phyloP scores from a whole-genome alignment of 306 rosid genomes.

The Luffa aegyptiaca region DNA sequence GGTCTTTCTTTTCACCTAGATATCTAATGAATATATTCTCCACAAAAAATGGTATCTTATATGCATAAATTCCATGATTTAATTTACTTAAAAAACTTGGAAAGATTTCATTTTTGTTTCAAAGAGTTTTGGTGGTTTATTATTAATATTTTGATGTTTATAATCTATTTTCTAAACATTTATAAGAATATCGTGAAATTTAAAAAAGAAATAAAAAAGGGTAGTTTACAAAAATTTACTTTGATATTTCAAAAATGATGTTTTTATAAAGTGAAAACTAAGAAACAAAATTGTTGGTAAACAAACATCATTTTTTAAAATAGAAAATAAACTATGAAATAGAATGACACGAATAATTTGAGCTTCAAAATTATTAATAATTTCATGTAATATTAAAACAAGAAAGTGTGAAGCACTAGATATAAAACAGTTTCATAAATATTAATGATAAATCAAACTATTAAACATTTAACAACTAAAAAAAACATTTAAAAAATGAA shows the following conservation, averaged over 20 bases:
- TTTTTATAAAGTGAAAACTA: neutral
- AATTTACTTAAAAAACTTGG: neutral
- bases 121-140: neutral
- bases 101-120: neutral
- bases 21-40: neutral
- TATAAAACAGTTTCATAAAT: neutral
- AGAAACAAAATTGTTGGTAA: neutral
- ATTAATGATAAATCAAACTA: neutral
- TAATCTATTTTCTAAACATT: neutral
- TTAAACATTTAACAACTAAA: neutral
- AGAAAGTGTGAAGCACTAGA: neutral
- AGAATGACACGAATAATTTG: neutral
- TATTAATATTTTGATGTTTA: neutral
- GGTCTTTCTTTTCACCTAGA: neutral
- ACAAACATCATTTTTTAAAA: neutral
- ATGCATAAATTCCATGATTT: neutral
- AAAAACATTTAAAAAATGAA: neutral
- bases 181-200: neutral
- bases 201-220: neutral
- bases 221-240: neutral
- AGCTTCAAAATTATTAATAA: neutral
- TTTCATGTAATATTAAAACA: neutral
- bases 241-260: neutral
- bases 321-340: neutral
- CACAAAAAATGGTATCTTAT: neutral